phyloP scores from a whole-genome alignment of 108 stramenopile species.

The Cyclotella choctawhatcheeana region DNA sequence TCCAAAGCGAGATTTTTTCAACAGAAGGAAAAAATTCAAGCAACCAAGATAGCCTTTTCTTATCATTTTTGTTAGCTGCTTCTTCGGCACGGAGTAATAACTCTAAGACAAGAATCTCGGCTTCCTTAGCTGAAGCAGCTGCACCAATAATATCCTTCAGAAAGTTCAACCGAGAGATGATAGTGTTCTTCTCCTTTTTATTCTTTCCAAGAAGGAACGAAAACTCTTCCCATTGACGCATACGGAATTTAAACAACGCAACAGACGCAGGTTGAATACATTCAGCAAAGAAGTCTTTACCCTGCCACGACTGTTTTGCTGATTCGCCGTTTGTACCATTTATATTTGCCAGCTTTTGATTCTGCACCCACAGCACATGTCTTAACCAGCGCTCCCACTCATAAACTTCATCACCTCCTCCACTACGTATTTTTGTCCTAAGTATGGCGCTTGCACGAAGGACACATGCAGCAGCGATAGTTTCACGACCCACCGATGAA shows the following conservation, averaged over 20 bases:
- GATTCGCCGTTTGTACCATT: background rate
- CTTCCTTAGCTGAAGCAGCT: slow-evolving; percentile 51
- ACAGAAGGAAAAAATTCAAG: slow-evolving; percentile 46
- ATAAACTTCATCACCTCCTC: slow-evolving; percentile 51
- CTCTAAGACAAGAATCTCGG: slow-evolving; percentile 55
- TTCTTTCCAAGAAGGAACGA: slow-evolving; percentile 25
- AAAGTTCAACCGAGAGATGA: slow-evolving; percentile 44
- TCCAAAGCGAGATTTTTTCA: slow-evolving; percentile 52
- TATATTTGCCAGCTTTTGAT: background rate
- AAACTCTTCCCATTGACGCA: slow-evolving; percentile 42
- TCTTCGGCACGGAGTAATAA: slow-evolving; percentile 46
- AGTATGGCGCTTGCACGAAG: slow-evolving; percentile 54
- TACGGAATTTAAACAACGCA: slow-evolving; percentile 44
- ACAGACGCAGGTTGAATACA: slow-evolving; percentile 51
- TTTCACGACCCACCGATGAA: slow-evolving; percentile 49
- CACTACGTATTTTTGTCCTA: slow-evolving; percentile 51
- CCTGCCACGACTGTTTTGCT: slow-evolving; percentile 31
- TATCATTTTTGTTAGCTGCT: slow-evolving; percentile 1
- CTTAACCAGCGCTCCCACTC: slow-evolving; percentile 57
- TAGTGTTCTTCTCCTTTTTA: background rate
- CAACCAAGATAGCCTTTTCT: slow-evolving; percentile 15
- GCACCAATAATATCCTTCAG: slow-evolving; percentile 39
- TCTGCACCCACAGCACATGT: slow-evolving; percentile 31
- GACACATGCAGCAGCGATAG: slow-evolving; percentile 50
- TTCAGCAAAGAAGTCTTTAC: slow-evolving; percentile 52